Conservation (phyloP, 169 alveolate species). For the Miamiensis avidus region DNA sequence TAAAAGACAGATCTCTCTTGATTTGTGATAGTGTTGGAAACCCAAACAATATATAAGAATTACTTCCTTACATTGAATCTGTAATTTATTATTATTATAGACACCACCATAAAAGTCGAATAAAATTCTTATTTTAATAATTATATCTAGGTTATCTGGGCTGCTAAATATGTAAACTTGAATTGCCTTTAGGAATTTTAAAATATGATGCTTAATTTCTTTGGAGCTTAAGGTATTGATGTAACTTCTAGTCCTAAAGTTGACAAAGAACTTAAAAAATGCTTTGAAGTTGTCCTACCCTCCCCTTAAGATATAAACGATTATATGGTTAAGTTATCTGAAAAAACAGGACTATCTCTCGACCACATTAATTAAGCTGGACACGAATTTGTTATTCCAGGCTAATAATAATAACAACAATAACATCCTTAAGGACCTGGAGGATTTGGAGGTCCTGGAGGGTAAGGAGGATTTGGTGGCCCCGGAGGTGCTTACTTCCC, state of each 20-base stretch:
- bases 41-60: slow-evolving; percentile 24
- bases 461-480: too few relatives aligned
- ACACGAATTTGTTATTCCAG: slow-evolving; percentile 2
- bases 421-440: not conserved
- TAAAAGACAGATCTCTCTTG: slow-evolving; percentile 33
- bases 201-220: slow-evolving; percentile 42
- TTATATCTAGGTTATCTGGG: slow-evolving; percentile 12
- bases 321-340: slow-evolving; percentile 23
- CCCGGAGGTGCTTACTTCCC: too few relatives aligned
- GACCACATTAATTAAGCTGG: slow-evolving; percentile 36
- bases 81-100: not conserved
- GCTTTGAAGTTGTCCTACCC: slow-evolving; percentile 32
- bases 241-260: slow-evolving; percentile 9
- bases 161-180: slow-evolving; percentile 30
- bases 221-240: slow-evolving; percentile 30
- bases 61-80: slow-evolving; percentile 35
- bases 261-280: slow-evolving; percentile 26
- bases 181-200: slow-evolving; percentile 32
- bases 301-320: slow-evolving; percentile 34
- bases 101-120: not conserved
- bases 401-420: not conserved
- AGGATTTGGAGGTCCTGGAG: too few relatives aligned
- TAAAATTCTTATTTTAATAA: too few relatives aligned
- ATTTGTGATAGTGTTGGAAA: slow-evolving; percentile 35
- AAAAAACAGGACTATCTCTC: slow-evolving; percentile 35